Base-by-base conservation (phyloP, 495 filamentous ascomycete species). In the Podospora australis region DNA sequence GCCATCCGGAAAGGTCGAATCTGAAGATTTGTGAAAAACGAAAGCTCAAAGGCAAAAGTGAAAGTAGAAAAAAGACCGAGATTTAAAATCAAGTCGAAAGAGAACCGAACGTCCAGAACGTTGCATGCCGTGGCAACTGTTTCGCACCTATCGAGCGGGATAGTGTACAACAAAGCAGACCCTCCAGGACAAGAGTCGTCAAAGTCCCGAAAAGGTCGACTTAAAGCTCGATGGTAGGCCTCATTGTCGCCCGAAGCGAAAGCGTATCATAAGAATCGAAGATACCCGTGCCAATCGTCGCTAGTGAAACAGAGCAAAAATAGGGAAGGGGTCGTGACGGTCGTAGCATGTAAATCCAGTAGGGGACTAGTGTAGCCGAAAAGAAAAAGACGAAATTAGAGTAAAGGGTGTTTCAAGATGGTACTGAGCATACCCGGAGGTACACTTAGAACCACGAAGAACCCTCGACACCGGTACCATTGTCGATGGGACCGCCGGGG, bases 101-200 rank as follows among this genome's bases (percentile, higher is more conserved):
- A 2, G n/a, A 4, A 36, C 32, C 32, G 32, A n/a, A 36, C 32
- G n/a, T 28, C 22, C 40, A 17, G n/a, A n/a, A n/a, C n/a, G n/a
- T n/a, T n/a, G n/a, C n/a, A n/a, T n/a, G n/a, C n/a, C n/a, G n/a
- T n/a, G n/a, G n/a, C n/a, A n/a, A n/a, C 22, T 16, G 28, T 43
- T 7, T 16, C 22, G 22, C 23, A 21, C 44, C 54, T 42, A 59
- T 57, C 61, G 61, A 62, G 61, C 53, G 41, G 55, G 50, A 54
- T 65, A 65, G 55, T 65, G 62, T 65, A 65, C 60, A 65, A 65
- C 62, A 59, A 61, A 65, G 62, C 55, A 48, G 46, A 43, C n/a
- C 43, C 35, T 30, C 50, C 35, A 53, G 43, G 30, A 20, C 26
- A 44, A 23, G 28, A 23, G 35, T 30, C 28, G 11, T 36, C n/a